phyloP scores from a whole-genome alignment of 2,329 filamentous ascomycete genomes.

The Curvularia sp. region DNA sequence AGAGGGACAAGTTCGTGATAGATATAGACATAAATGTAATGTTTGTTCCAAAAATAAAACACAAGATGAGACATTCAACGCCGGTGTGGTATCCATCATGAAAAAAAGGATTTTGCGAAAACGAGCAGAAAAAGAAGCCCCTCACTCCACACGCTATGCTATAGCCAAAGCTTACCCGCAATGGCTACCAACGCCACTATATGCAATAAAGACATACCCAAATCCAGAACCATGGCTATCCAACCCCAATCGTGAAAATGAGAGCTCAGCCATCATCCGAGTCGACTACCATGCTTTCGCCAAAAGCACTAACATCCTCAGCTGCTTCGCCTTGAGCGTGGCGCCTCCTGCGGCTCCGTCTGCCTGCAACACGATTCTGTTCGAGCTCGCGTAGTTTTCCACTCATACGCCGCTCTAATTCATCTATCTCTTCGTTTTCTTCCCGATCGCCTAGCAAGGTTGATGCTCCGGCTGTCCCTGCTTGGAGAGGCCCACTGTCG shows the following conservation, averaged over 20 bases:
- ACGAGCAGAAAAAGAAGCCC: not conserved
- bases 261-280: conserved; percentile 53
- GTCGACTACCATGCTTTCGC: conserved; percentile 63
- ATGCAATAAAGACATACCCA: not conserved
- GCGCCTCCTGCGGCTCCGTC: conserved; percentile 58
- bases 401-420: conserved; percentile 63
- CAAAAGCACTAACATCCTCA: conserved; percentile 49
- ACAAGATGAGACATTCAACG: not conserved
- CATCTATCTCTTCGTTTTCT: conserved; percentile 50
- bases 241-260: not conserved
- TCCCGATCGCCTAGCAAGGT: conserved; percentile 12
- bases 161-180: not conserved
- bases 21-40: not conserved
- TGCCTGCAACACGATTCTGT: conserved; percentile 60
- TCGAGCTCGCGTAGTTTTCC: conserved; percentile 58
- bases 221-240: not conserved
- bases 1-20: not conserved
- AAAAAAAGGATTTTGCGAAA: not conserved
- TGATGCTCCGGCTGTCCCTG: not conserved
- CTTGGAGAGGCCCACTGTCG: conserved; percentile 22
- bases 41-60: not conserved
- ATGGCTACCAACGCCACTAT: conserved; percentile 1
- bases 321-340: conserved; percentile 54
- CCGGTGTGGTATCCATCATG: not conserved
- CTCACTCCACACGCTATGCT: conserved; percentile 14